Evolutionary conservation across 768 basidiomycete genomes (phyloP), one percentile per base, ranked within the genome.

Genomic region (Auricularia sp.): DNA sequence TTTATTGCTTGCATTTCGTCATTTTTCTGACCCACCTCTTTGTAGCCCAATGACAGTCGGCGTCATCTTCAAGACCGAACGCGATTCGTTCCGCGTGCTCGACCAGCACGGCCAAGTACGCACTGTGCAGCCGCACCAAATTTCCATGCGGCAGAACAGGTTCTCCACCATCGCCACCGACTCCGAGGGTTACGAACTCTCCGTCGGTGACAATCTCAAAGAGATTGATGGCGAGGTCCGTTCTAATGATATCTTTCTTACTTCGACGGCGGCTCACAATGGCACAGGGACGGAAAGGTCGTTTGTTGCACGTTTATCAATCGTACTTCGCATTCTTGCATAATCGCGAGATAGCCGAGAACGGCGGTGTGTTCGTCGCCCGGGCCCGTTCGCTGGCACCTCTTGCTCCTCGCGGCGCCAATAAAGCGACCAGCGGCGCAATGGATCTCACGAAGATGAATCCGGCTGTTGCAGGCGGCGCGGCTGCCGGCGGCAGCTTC

Each of bases 11-110:
- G 62, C 21, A 47, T 62, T 56, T 14, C 14, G 37, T 5, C 21
- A 33, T 16, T 61, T 61, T 11, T 54, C 47, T 42, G 29, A 65
- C 51, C 67, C 68, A 65, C 59, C 18, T 21, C 11, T 35, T 34
- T n/a, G 39, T 69, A 98, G 94, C 75, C 82, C 85, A 36, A 91
- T 94, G 74, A 96, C 94, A 3, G 93, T 94, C 42, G 97, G 94
- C 73, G 93, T 98, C 66, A 97, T 98, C 68, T 97, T 89, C 83
- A 95, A 96, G 75, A 95, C 94, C 1, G 97, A 98, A 73, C 87
- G 94, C 14, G 93, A 94, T 72, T 87, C 93, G 7, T 94, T 99
- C 85, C 92, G 94, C 64, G 90, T 99, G 2, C 81, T 99, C 62
- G 96, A 98, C 71, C 97, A 98, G 73, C 89, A 92, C 69, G 92